Conservation (phyloP, 768 basidiomycete species). For the Lactarius psammicola region DNA sequence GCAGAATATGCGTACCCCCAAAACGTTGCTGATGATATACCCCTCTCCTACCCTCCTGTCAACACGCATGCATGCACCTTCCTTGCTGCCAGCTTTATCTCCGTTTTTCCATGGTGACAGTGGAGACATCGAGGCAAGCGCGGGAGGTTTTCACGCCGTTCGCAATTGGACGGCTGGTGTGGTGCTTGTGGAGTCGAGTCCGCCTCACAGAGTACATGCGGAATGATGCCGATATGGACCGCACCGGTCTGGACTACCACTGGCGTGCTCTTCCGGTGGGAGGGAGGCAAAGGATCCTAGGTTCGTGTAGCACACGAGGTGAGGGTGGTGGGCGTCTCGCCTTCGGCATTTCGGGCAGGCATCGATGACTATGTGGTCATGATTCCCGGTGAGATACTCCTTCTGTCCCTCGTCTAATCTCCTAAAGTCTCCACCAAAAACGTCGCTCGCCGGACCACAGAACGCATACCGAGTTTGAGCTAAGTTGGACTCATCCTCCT, state of each 20-base stretch:
- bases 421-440: not conserved
- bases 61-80: not conserved
- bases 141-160: too few relatives aligned
- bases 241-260: not conserved
- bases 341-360: not conserved
- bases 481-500: not conserved
- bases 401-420: not conserved
- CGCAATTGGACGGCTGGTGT: too few relatives aligned
- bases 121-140: not conserved
- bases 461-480: not conserved
- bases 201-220: too few relatives aligned
- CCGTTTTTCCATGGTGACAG: not conserved
- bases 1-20: constrained; percentile 3
- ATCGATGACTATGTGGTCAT: not conserved
- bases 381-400: not conserved
- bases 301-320: not conserved
- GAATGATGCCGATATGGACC: not conserved
- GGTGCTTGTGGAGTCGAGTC: too few relatives aligned
- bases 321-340: not conserved
- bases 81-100: not conserved
- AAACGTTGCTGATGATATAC: constrained; percentile 2
- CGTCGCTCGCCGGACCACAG: not conserved
- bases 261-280: not conserved
- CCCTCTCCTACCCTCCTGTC: not conserved
- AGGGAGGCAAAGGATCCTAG: not conserved